Conservation (phyloP, 192 early-diverging fungal genomes). For the Coemansia aciculifera region DNA sequence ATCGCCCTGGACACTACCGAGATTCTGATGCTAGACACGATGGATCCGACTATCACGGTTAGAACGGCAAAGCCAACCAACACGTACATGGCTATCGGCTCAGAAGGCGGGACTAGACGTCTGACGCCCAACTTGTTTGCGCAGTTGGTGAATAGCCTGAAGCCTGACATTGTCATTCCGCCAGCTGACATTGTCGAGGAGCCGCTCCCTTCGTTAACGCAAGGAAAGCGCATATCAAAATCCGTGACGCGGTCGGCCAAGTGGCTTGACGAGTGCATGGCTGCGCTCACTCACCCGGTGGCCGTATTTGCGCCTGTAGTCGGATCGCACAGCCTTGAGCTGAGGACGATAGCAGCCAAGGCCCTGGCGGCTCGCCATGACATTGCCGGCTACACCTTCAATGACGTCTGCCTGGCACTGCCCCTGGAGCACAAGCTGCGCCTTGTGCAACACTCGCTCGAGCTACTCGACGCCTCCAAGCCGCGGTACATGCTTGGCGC, state of each 20-base stretch:
- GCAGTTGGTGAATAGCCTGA: conserved; percentile 21
- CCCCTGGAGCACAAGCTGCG: conserved; percentile 30
- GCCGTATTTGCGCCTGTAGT: conserved; percentile 51
- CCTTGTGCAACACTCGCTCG: conserved; percentile 37
- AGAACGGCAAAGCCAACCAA: conserved; percentile 30
- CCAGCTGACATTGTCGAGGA: conserved; percentile 49
- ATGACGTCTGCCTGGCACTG: conserved; percentile 35
- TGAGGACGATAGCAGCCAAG: conserved; percentile 34
- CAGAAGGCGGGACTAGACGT: conserved; percentile 38
- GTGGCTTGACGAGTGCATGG: conserved; percentile 52
- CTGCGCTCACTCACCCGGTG: conserved; percentile 9
- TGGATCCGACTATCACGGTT: conserved; percentile 32
- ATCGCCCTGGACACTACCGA: conserved; percentile 23
- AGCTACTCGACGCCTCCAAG: conserved; percentile 29
- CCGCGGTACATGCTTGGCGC: conserved; percentile 52
- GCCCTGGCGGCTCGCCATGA: conserved; percentile 18
- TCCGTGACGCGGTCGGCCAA: conserved; percentile 40
- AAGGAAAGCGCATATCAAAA: conserved; percentile 50
- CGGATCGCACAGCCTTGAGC: conserved; percentile 41
- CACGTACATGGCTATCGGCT: conserved; percentile 45
- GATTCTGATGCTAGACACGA: conserved; percentile 36
- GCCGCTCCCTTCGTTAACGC: conserved; percentile 35
- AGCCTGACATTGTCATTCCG: conserved; percentile 44
- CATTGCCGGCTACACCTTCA: conserved; percentile 41
- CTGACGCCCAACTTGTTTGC: conserved; percentile 40